Conservation (phyloP, 2,329 filamentous ascomycete genomes). For the Rhinocladiella similis region DNA sequence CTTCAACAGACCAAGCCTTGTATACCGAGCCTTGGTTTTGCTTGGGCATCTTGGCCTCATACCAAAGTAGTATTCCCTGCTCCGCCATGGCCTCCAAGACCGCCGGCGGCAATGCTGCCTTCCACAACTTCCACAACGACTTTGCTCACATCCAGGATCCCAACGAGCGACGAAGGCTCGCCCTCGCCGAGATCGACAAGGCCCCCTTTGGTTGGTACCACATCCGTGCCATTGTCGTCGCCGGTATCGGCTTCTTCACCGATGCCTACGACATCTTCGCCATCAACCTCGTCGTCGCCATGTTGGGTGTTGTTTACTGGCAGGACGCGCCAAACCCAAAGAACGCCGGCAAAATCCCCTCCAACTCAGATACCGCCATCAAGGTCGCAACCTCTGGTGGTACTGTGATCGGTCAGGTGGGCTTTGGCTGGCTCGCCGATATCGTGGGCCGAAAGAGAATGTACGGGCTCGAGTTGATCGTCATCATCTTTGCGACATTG, state of each 20-base stretch:
- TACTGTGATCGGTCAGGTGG: constrained; percentile 78
- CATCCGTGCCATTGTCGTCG: constrained; percentile 72
- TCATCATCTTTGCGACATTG: constrained; percentile 77
- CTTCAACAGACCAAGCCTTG: constrained; percentile 4
- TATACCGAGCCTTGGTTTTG: constrained; percentile 10
- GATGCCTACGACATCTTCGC: constrained; percentile 84
- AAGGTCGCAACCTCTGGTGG: constrained; percentile 82
- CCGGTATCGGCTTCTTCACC: constrained; percentile 85
- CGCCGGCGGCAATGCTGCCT: constrained; percentile 50
- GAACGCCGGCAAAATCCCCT: constrained; percentile 57
- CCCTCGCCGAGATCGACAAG: constrained; percentile 63
- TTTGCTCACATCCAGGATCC: constrained; percentile 65
- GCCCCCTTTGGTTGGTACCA: constrained; percentile 66
- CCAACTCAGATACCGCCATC: constrained; percentile 73
- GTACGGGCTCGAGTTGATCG: constrained; percentile 78
- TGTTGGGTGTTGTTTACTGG: constrained; percentile 80
- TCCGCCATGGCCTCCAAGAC: constrained; percentile 23
- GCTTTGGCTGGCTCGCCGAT: constrained; percentile 78
- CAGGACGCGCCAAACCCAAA: constrained; percentile 47
- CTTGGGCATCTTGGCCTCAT: constrained; percentile 8
- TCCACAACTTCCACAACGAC: constrained; percentile 77
- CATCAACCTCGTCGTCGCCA: constrained; percentile 69
- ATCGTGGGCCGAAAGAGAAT: constrained; percentile 76
- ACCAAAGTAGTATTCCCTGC: neutral
- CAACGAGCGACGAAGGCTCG: constrained; percentile 75